Evolutionary conservation across 306 rosid species (phyloP).

Genomic region (Quercus berberidifolia): DNA sequence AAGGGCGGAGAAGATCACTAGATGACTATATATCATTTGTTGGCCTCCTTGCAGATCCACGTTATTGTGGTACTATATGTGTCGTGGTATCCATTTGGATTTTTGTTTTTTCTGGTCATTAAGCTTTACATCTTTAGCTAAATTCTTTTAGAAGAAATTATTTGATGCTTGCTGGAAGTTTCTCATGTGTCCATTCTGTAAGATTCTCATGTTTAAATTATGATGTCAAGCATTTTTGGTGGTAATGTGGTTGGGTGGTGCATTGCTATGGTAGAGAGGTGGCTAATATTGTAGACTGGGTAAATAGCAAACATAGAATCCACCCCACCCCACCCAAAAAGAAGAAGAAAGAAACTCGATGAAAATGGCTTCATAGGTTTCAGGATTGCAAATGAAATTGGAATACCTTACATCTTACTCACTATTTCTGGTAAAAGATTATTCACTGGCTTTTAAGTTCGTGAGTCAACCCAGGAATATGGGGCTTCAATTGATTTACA

Average conservation of each 20-base stretch:
- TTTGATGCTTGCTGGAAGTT: conserved; percentile 20
- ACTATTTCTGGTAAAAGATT: neutral
- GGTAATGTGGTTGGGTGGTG: neutral
- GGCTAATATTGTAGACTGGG: neutral
- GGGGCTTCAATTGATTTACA: too few species aligned
- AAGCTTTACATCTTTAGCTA: conserved; percentile 14
- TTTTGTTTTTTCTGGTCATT: conserved; percentile 21
- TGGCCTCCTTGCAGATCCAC: conserved; percentile 94
- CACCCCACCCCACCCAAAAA: too few species aligned
- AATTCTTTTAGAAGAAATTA: conserved; percentile 13
- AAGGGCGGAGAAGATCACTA: conserved; percentile 56
- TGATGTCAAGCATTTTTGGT: neutral
- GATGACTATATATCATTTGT: conserved; percentile 89
- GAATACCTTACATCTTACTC: neutral
- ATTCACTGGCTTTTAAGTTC: neutral
- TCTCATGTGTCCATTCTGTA: conserved; percentile 15
- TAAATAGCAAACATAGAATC: neutral
- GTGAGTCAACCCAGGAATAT: too few species aligned
- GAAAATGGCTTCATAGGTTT: neutral
- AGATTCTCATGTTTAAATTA: neutral
- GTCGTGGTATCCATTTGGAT: conserved; percentile 47
- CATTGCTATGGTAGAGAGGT: neutral
- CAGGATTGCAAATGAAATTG: neutral
- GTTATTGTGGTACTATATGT: conserved; percentile 78
- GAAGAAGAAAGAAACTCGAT: neutral